A percentile compares a stretch with the other conserved stretches of the same genome.
phyloP scores from a whole-genome alignment of 441 rosid species.

The Flueggea neowawraea region DNA sequence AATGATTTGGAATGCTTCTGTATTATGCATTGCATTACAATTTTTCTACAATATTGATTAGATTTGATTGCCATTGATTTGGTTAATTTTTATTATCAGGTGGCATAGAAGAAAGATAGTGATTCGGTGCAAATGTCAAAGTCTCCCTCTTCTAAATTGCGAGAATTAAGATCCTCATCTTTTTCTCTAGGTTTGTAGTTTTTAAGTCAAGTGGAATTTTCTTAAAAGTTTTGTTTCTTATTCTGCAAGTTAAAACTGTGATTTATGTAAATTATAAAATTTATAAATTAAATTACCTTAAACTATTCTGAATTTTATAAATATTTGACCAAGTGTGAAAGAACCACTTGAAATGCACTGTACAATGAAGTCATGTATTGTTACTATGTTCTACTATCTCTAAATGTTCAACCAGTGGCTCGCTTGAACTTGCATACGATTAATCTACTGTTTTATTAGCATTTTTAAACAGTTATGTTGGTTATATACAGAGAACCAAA shows the following conservation, averaged over 20 bases:
- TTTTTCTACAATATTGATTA: neutral
- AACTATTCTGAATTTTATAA: no score
- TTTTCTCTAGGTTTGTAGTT: slow-evolving; percentile 34
- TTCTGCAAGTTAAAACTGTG: neutral
- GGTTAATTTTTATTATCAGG: slow-evolving; percentile 25
- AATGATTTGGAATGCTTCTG: no score
- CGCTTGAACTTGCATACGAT: no score
- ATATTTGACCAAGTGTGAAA: no score
- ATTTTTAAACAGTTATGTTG: neutral
- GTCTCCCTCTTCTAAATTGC: slow-evolving; percentile 45
- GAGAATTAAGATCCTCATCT: slow-evolving; percentile 29
- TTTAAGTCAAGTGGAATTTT: neutral
- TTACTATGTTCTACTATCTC: no score
- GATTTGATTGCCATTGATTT: slow-evolving; percentile 10
- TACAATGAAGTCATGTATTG: no score
- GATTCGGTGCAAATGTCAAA: slow-evolving; percentile 56
- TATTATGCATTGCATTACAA: neutral
- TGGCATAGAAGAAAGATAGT: slow-evolving; percentile 22
- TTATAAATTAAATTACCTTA: no score
- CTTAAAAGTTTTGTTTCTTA: neutral
- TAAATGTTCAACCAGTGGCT: no score
- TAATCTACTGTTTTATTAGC: no score
- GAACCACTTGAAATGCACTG: no score
- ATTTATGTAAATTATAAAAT: no score
- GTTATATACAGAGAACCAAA: slow-evolving; percentile 42